Conservation (phyloP, 441 rosid species). For the Populus hybrid region DNA sequence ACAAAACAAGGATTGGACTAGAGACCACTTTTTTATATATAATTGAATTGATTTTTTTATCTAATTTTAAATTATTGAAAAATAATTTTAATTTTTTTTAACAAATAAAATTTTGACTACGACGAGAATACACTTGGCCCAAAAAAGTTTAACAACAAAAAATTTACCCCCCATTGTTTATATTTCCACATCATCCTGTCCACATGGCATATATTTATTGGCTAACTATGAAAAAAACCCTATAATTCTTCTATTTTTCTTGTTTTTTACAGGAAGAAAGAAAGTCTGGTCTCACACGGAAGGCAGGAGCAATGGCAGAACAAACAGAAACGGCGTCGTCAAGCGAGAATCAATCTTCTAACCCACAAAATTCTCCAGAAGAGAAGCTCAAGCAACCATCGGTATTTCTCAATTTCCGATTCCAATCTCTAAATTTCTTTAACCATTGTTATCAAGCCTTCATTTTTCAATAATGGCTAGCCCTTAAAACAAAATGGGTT, state of each 20-base stretch:
- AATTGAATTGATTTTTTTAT: too few relatives aligned
- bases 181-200: neutral
- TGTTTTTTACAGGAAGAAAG: neutral
- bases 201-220: conserved; percentile 11
- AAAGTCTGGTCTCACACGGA: neutral
- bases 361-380: conserved; percentile 20
- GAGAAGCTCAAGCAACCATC: conserved; percentile 36
- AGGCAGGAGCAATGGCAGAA: conserved; percentile 36
- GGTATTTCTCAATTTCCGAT: conserved; percentile 24
- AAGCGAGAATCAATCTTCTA: conserved; percentile 26
- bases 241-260: too few relatives aligned
- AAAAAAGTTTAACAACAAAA: neutral
- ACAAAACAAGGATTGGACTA: too few relatives aligned
- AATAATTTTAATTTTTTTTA: too few relatives aligned
- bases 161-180: neutral
- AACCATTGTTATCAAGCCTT: neutral
- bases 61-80: too few relatives aligned
- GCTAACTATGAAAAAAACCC: neutral
- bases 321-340: conserved; percentile 35
- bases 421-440: neutral
- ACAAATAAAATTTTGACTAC: too few relatives aligned
- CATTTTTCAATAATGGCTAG: neutral
- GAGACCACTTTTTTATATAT: too few relatives aligned
- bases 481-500: neutral
- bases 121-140: too few relatives aligned